Base-by-base conservation (phyloP, 352 stramenopile species). In the Phytophthora meadii region DNA sequence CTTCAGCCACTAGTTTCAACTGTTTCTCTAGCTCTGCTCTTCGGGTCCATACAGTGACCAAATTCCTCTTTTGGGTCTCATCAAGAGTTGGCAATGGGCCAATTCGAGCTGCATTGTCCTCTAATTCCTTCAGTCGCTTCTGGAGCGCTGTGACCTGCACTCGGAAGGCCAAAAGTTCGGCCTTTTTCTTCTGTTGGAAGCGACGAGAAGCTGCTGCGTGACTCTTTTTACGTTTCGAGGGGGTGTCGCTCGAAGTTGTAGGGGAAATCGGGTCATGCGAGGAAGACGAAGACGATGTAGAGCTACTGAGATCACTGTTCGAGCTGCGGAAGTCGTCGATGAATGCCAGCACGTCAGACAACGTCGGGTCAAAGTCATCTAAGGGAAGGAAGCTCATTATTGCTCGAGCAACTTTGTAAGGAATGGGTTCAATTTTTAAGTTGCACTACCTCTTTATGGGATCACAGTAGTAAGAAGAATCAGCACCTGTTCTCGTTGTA, bases 131-230 rank as follows among this genome's bases (percentile, higher is more conserved):
- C 4, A 67, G 32, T 7, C 54, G 45, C n/a, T 39, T 54, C 32
- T 69, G 12, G 5, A 64, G 41, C 5, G 47, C 19, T 1, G 53
- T 9, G 14, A 34, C 32, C 32, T 69, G 61, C 10, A 30, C 53
- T 41, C 61, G 19, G 6, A 65, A n/a, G 6, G 47, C 57, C 24
- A 67, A 25, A 14, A 64, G 39, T 22, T 64, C 53, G 8, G 60
- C 51, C 25, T 39, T 61, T 49, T 69, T 69, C 61, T 69, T 69
- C 28, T 59, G 61, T 15, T 69, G 61, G 22, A 61, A 69, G 46
- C 61, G 61, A 8, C 53, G 12, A 15, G 61, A 69, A n/a, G 61
- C 53, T 5, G 61, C 61, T 5, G 61, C 61, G 25, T 44, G 55
- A 19, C 40, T 62, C 45, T 54, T 54, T 44, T 69, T 63, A 10